Evolutionary conservation across 306 rosid species (phyloP), one percentile per base, ranked within the genome.

Genomic region (Morella rubra): DNA sequence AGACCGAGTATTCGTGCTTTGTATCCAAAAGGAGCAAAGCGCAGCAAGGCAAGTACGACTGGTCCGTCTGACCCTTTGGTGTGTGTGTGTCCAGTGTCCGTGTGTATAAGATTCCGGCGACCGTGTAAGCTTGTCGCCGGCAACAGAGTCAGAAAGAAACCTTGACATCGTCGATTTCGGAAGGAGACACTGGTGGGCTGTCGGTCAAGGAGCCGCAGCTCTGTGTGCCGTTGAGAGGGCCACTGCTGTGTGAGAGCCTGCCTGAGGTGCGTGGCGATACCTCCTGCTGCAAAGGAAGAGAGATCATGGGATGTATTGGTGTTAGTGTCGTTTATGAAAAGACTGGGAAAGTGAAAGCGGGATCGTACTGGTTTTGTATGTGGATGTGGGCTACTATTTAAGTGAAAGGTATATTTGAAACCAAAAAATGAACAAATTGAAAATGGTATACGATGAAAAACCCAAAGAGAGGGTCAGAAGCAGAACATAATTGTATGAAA

Each of bases 231-330:
- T 90, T 94, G n/a, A 95, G 97, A 79, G 97, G 97, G 15, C 97
- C 99, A 69, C 97, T 92, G 70, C 99, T 95, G 51, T 95, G 96
- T 4, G 98, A 92, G 52, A 92, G 86, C 80, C 99, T 81, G 27
- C 98, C 98, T 53, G 97, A 95, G 15, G 97, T 95, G 64, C 97
- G 82, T 20, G 99, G 97, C 5, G 99, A 95, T 0, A 86, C 89
- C 15, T 95, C 99, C 81, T 95, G 92, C 92, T 91, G 85, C 71
- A 12, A 41, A 32, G 44, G 27, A 0, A 20, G 44, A 12, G 27
- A 71, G 62, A 40, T 41, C 44, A 44, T 24, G 74, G 41, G 4
- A 45, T 72, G 52, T 19, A 7, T 16, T 8, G 12, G 27, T 10
- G 41, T 32, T 45, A 11, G 41, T 41, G 51, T 10, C n/a, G 37